Evolutionary conservation across 139 green algal species (phyloP).

Genomic region (Coelastrella sp.): DNA sequence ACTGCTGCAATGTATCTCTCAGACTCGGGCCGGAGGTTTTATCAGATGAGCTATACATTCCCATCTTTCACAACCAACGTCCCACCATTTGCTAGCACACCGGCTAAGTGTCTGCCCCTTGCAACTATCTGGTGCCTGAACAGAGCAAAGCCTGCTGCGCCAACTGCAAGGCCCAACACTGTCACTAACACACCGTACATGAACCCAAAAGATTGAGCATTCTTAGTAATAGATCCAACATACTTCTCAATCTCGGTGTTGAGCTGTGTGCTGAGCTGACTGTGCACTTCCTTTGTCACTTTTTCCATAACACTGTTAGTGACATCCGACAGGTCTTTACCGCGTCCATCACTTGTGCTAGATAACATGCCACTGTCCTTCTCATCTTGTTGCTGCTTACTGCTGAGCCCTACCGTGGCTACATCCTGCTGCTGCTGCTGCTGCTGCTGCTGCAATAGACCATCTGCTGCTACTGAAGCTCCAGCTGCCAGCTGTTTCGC

Average conservation of each 20-base stretch:
- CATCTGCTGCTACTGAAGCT: not conserved
- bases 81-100: not conserved
- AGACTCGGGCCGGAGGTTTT: too few species aligned
- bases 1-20: too few species aligned
- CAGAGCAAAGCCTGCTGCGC: not conserved
- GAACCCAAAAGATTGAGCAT: conserved; percentile 1
- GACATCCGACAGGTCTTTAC: too few species aligned
- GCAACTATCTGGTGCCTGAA: not conserved
- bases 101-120: not conserved
- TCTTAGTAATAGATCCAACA: not conserved
- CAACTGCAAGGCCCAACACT: not conserved
- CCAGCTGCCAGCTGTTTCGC: not conserved
- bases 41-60: not conserved
- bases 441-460: not conserved
- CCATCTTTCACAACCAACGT: conserved; percentile 29
- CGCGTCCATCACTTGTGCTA: not conserved
- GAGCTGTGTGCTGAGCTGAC: not conserved
- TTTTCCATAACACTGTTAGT: not conserved
- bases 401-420: not conserved
- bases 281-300: not conserved
- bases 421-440: not conserved
- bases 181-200: conserved; percentile 1
- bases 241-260: conserved; percentile 11
- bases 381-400: not conserved
- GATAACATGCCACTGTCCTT: not conserved